These are phyloP conservation scores for Hevea brasiliensis DNA, from an alignment of 345 rosid species.

Conservation along the genomic window DNA sequence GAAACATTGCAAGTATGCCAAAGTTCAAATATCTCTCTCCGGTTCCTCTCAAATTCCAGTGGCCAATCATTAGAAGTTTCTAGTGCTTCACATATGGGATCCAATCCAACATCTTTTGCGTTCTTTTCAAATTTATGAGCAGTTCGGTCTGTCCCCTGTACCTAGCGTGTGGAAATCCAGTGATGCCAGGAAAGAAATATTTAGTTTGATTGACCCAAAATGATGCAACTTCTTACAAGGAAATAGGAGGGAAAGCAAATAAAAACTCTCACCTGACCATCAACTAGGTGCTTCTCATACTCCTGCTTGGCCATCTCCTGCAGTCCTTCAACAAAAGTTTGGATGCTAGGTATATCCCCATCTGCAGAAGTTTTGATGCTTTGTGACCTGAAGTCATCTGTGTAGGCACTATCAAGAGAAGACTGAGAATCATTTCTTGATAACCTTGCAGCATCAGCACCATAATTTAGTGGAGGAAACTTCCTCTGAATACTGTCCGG, in stretches of 20 bases:
- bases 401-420: conserved; percentile 67
- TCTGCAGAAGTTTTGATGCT: conserved; percentile 53
- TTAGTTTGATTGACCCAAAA: neutral
- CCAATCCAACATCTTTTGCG: conserved; percentile 58
- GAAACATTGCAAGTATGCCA: conserved; percentile 89
- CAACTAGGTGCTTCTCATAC: conserved; percentile 45
- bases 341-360: conserved; percentile 73
- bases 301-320: conserved; percentile 68
- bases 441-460: conserved; percentile 30
- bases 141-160: conserved; percentile 32
- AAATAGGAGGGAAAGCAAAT: neutral
- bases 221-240: neutral
- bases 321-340: conserved; percentile 75
- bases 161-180: conserved; percentile 17
- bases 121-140: conserved; percentile 39
- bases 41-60: conserved; percentile 60
- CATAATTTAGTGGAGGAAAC: conserved; percentile 44
- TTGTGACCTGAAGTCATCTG: conserved; percentile 38
- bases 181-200: conserved; percentile 13
- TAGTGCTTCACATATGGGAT: conserved; percentile 49
- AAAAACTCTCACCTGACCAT: conserved; percentile 41
- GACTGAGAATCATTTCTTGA: conserved; percentile 78
- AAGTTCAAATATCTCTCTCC: conserved; percentile 63
- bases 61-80: conserved; percentile 57
- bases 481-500: conserved; percentile 51